Conservation (phyloP, 148 eudicot species). For the Fagopyrum homotropicum region DNA sequence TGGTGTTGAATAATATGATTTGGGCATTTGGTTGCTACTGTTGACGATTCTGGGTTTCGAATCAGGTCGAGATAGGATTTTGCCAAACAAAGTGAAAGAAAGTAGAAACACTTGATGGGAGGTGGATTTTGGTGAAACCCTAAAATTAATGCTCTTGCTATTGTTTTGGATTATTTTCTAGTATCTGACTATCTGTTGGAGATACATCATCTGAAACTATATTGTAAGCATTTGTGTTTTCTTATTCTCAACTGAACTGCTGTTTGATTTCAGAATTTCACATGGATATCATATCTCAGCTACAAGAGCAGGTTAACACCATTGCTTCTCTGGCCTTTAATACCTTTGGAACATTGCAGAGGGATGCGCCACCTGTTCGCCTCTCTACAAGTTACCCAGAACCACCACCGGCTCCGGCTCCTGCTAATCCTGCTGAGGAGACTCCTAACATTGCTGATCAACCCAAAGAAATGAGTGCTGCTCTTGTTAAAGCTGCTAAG, state of each 20-base stretch:
- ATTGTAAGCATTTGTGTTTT: neutral
- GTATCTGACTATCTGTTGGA: neutral
- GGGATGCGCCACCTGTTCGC: conserved; percentile 88
- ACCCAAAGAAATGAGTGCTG: conserved; percentile 62
- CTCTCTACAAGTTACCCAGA: conserved; percentile 90
- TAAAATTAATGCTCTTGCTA: neutral
- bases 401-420: conserved; percentile 39
- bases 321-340: conserved; percentile 72
- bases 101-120: no score
- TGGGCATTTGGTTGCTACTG: no score
- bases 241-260: neutral
- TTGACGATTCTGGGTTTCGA: no score
- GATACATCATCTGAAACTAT: no score
- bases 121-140: no score
- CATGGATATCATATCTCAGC: conserved; percentile 89
- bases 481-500: conserved; percentile 88
- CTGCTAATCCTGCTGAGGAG: conserved; percentile 39
- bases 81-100: no score
- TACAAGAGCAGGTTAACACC: conserved; percentile 84
- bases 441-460: conserved; percentile 48
- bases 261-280: neutral
- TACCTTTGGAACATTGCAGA: conserved; percentile 79
- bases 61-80: no score
- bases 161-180: neutral
- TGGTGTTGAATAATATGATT: no score